Base-by-base conservation (phyloP, 1,284 basidiomycete genomes). In the Irpex sp. region DNA sequence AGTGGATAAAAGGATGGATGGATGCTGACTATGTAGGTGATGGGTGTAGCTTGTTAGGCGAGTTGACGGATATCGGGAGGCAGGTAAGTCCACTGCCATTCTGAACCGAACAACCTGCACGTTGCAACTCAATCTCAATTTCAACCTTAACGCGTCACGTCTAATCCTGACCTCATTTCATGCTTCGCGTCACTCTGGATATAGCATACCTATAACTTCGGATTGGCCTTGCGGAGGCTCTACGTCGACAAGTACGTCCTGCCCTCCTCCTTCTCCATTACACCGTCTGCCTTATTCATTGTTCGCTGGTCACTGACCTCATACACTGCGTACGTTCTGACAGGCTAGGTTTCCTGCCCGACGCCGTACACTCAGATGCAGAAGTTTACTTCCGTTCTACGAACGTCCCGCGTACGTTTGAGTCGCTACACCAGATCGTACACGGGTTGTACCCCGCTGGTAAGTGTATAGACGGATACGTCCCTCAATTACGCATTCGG, bases 41-140 rank as follows among this genome's bases (percentile, higher is more conserved):
- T 33, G 55, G 36, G 56, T 60, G 37, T 63, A 91, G 91, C 72
- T 75, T 93, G 62, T 76, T 92, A 13, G 93, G 92, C 35, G 91
- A 93, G 71, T 75, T 94, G 66, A 93, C 92, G 7, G 92, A 94
- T 69, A 67, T 89, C 4, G 92, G 92, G 37, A 81, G 88, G 70
- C 77, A 87, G 77, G 89, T 87, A 69, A 33, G 74, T 56, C 39
- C 11, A 46, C 39, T 4, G 0, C 39, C 4, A 46, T 4, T 4
- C 11, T 11, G 2, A 11, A 46, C 39, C 31, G 31, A 33, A 33
- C 31, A 33, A 33, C 6, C 31, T 33, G 5, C 31, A 33, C 31
- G 31, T 33, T 33, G 5, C 5, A 33, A 46, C 39, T 43, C n/a
- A 43, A 43, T 19, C 17, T 51, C 19, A 51, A 33, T 26, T 33